Base-by-base conservation (phyloP, 371 early-diverging fungal genomes). In the Actinomucor elegans region DNA sequence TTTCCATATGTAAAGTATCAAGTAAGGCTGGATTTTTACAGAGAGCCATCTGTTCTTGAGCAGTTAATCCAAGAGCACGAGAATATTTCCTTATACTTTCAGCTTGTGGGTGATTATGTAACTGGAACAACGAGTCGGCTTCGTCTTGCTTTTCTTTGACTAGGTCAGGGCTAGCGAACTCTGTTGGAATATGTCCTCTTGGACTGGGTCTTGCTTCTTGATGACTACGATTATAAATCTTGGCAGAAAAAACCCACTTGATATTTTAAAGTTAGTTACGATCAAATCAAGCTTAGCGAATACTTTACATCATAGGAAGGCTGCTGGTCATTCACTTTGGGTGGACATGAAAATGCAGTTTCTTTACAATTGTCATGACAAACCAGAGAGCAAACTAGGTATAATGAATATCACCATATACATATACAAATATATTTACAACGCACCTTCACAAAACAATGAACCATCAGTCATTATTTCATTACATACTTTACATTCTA, bases 281-380 rank as follows among this genome's bases (percentile, higher is more conserved):
- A 27, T n/a, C 0, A 15, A 5, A 42, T 27, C n/a, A n/a, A 8
- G n/a, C 42, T 27, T 20, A 4, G 9, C 8, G 24, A 31, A 28
- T 15, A 23, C 47, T 63, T 54, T 62, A 67, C 73, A 45, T 70
- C 73, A 41, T 76, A 76, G 5, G 73, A 69, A 21, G 73, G 77
- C 17, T 76, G 77, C 24, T 76, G 77, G 20, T 72, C 65, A 24
- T 70, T 72, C 3, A 76, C 69, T 50, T 66, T 73, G 15, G 73
- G 73, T 32, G 71, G 75, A 55, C 75, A 75, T 20, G 75, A 75
- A 51, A 70, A 71, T 27, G 75, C 69, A 15, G 41, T 29, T 27
- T 59, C 55, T 53, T 61, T 71, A 48, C 75, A 71, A 50, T 59
- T 66, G 15, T 71, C 59, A 42, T 71, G 69, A 20, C 78, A 77